A percentile compares a stretch with the other conserved stretches of the same genome.
phyloP scores from a whole-genome alignment of 139 green algal genomes.

The Chlamydomonas sp. region DNA sequence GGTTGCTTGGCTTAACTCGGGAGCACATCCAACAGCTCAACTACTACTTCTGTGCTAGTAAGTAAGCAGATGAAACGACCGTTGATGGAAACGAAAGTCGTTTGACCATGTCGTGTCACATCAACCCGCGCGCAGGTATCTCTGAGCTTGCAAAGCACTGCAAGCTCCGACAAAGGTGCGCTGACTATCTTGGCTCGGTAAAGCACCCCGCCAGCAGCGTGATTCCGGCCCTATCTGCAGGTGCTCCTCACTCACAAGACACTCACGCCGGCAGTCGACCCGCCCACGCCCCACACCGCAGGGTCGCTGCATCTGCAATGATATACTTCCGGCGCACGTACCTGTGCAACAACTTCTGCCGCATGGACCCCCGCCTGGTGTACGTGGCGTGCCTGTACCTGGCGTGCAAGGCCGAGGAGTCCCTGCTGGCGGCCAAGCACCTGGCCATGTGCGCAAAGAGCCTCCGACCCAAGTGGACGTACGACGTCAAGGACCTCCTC shows the following conservation, averaged over 20 bases:
- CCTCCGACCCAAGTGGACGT: constrained; percentile 42
- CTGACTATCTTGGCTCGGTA: not conserved
- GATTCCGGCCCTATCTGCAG: not conserved
- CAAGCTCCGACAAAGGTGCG: constrained; percentile 55
- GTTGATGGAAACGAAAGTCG: not conserved
- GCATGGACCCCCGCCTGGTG: constrained; percentile 74
- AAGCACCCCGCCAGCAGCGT: not conserved
- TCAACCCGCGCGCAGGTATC: constrained; percentile 52
- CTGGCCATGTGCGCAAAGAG: constrained; percentile 65
- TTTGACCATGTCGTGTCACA: not conserved
- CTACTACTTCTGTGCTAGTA: constrained; percentile 61
- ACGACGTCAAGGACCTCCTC: constrained; percentile 71
- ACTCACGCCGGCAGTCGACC: not conserved
- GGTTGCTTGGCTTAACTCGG: constrained; percentile 50
- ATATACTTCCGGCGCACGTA: constrained; percentile 78
- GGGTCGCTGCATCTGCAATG: constrained; percentile 67
- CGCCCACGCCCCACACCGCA: not conserved
- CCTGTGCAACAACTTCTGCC: constrained; percentile 54
- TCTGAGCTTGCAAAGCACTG: constrained; percentile 57
- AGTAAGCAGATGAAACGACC: not conserved
- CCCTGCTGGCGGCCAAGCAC: constrained; percentile 72
- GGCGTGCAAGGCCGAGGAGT: constrained; percentile 85
- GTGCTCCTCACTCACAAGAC: not conserved
- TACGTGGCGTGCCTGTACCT: constrained; percentile 81
- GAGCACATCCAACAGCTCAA: constrained; percentile 70